Evolutionary conservation across 176 grass and related monocot species (phyloP).

Genomic region (Eleusine coracana): DNA sequence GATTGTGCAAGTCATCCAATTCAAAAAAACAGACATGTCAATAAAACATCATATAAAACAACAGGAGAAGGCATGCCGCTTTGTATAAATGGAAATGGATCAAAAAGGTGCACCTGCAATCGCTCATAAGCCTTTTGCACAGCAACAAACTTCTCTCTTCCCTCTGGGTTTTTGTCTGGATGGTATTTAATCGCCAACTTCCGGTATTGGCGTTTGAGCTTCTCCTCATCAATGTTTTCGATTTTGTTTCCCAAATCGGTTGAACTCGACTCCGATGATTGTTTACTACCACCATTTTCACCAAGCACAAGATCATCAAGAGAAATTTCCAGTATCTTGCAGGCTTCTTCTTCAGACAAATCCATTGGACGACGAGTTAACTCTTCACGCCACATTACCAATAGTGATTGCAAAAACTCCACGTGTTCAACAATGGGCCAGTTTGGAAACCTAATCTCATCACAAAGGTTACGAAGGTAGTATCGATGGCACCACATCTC

Average conservation of each 20-base stretch:
- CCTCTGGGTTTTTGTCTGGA: conserved; percentile 99
- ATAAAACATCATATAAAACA: conserved; percentile 23
- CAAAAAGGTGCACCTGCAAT: conserved; percentile 71
- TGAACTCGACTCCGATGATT: conserved; percentile 47
- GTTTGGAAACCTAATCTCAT: conserved; percentile 98
- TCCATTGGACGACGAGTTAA: conserved; percentile 98
- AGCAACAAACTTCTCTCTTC: conserved; percentile 96
- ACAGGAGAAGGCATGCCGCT: conserved; percentile 24
- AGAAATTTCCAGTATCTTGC: conserved; percentile 95
- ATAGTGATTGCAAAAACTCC: conserved; percentile 92
- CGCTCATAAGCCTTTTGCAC: conserved; percentile 99
- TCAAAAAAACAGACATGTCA: not conserved
- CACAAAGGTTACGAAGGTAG: conserved; percentile 95
- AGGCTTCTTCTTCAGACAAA: conserved; percentile 97
- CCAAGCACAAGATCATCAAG: conserved; percentile 85
- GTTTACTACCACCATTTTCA: conserved; percentile 54
- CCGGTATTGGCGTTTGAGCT: conserved; percentile 95
- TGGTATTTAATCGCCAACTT: conserved; percentile 98
- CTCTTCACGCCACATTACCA: conserved; percentile 99
- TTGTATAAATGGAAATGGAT: conserved; percentile 20
- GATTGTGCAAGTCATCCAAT: not conserved
- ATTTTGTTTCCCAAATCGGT: conserved; percentile 53
- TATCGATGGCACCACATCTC: conserved; percentile 99
- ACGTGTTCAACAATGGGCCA: conserved; percentile 99
- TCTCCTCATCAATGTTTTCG: conserved; percentile 97